Conservation (phyloP, 208 protist species). For the Wallacemonas sp. region DNA sequence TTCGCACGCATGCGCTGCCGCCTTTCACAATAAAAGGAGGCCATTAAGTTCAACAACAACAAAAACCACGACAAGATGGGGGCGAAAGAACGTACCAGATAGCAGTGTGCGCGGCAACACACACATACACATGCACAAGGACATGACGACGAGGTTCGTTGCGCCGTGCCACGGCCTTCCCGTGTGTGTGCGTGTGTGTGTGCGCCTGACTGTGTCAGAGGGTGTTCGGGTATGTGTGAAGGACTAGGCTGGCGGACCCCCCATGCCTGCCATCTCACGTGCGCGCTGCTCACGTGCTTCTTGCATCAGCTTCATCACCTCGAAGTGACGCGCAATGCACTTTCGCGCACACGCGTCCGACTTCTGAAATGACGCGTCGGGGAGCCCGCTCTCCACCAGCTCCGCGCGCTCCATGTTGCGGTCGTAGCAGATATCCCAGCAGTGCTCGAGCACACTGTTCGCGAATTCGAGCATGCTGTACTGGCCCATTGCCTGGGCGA, state of each 20-base stretch:
- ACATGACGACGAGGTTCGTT: too few species aligned
- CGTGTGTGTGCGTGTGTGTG: too few species aligned
- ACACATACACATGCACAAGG: too few species aligned
- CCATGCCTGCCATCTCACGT: constrained; percentile 44
- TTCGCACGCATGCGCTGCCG: constrained; percentile 12
- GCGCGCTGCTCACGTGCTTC: constrained; percentile 49
- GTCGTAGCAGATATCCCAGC: constrained; percentile 90
- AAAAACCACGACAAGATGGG: neutral
- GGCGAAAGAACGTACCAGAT: neutral
- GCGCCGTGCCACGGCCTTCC: too few species aligned
- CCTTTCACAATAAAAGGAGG: neutral
- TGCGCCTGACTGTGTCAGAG: too few species aligned
- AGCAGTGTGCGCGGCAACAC: too few species aligned
- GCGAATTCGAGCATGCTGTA: constrained; percentile 73
- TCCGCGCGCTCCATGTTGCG: constrained; percentile 61
- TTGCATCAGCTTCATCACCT: constrained; percentile 80
- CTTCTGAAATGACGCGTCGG: constrained; percentile 56
- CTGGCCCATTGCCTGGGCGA: constrained; percentile 70
- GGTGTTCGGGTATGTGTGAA: too few species aligned
- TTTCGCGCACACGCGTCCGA: constrained; percentile 87
- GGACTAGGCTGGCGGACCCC: constrained; percentile 26
- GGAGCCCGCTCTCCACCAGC: constrained; percentile 36
- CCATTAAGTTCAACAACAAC: neutral
- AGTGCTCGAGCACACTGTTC: constrained; percentile 65
- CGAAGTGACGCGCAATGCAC: constrained; percentile 85